Base-by-base conservation (phyloP, 163 green algal species). In the Scenedesmus sp. region DNA sequence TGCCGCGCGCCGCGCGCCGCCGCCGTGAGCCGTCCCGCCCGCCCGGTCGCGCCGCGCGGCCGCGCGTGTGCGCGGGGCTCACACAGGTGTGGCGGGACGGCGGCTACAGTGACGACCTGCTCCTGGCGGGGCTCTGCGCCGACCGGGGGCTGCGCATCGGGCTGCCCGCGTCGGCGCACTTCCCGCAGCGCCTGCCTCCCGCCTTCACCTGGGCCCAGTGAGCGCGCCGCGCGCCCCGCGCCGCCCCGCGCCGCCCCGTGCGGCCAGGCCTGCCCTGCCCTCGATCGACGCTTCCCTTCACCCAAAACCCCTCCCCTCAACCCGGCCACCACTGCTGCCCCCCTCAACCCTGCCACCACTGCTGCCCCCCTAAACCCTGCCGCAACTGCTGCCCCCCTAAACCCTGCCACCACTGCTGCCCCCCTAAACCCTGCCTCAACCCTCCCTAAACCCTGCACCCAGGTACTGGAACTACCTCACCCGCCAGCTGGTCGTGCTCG, bases 51-150 rank as follows among this genome's bases (percentile, higher is more conserved):
- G n/a, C n/a, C n/a, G n/a, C n/a, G n/a, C 17, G 45, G 45, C 45
- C 17, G 45, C 45, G 17, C 14, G 45, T 53, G 45, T 53, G 45
- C 45, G 45, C n/a, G 10, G 58, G 2, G 24, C 9, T 44, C n/a
- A 22, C 29, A 26, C 85, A 88, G 77, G 88, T 87, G 13, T 97
- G 93, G 93, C 48, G 51, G 11, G 42, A 93, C 18, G 95, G 95
- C 18, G 95, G 95, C 28, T 98, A 98, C 85, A 96, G 88, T 3
- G 95, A 98, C 78, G 95, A 98, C 85, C 90, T 98, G 20, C 95
- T 93, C 2, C 81, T 96, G 17, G 94, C 92, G 14, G 85, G 89
- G 20, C 78, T 86, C 63, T 95, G 90, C 72, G 83, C 70, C 0
- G 81, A 91, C 58, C 78, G 89, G 0, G 15, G 77, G 10, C 84